These are phyloP conservation scores for Hysterium pulicare DNA, from an alignment of 2,329 filamentous ascomycete species.

Conservation along the genomic window DNA sequence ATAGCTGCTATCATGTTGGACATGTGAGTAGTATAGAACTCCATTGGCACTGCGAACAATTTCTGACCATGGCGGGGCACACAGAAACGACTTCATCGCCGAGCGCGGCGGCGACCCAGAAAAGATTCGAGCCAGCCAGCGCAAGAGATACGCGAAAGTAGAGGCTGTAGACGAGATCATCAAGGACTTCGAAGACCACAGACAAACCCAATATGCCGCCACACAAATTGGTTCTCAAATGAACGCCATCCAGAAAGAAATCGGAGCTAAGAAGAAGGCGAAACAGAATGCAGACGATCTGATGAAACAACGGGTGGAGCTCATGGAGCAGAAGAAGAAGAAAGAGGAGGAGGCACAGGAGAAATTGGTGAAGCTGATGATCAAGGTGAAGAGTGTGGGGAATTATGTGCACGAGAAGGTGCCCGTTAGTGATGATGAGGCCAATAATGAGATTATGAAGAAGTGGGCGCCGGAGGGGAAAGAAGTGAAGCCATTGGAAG, in stretches of 20 bases:
- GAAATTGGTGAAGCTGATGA: conserved; percentile 71
- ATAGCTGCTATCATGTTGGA: too few species aligned
- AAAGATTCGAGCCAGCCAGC: conserved; percentile 87
- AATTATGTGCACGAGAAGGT: conserved; percentile 91
- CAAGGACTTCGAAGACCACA: conserved; percentile 78
- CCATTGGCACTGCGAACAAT: too few species aligned
- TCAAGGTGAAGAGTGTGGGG: conserved; percentile 79
- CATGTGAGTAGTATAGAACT: too few species aligned
- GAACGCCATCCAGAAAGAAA: conserved; percentile 86
- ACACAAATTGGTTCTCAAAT: conserved; percentile 80
- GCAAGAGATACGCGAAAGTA: conserved; percentile 73
- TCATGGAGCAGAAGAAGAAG: conserved; percentile 79
- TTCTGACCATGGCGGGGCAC: conserved; percentile 19
- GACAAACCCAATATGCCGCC: conserved; percentile 72
- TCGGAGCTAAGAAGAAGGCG: conserved; percentile 83
- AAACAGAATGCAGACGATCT: conserved; percentile 85
- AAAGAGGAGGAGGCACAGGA: conserved; percentile 69
- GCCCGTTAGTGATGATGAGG: conserved; percentile 79
- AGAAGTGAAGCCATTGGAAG: conserved; percentile 72
- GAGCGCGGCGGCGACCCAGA: conserved; percentile 91
- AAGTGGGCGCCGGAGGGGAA: conserved; percentile 79
- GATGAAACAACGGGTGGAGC: conserved; percentile 69
- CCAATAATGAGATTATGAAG: conserved; percentile 74
- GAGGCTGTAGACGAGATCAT: conserved; percentile 90
- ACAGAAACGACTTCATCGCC: conserved; percentile 53